phyloP scores from a whole-genome alignment of 306 rosid genomes.

The Casuarina cunninghamiana region DNA sequence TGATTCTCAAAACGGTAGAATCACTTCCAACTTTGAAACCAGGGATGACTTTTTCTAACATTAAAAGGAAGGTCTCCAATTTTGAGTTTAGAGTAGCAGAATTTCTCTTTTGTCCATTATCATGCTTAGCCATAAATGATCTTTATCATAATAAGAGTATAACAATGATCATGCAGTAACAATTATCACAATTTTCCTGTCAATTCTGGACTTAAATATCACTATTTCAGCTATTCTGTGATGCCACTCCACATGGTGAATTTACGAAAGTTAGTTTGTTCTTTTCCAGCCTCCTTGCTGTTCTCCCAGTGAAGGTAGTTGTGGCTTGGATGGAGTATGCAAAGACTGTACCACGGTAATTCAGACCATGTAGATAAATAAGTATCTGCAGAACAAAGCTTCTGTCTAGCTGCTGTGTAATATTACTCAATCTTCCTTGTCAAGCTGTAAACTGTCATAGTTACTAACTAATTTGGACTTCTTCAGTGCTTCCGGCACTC shows the following conservation, averaged over 20 bases:
- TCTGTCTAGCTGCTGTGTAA: constrained; percentile 12
- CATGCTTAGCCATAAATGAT: neutral
- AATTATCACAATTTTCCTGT: neutral
- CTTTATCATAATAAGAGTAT: neutral
- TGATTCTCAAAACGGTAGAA: neutral
- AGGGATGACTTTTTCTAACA: neutral
- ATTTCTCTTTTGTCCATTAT: neutral
- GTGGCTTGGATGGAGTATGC: constrained; percentile 72
- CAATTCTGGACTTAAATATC: neutral
- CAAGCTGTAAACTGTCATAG: constrained; percentile 6
- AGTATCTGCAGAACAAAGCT: constrained; percentile 13
- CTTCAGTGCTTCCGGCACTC: constrained; percentile 89
- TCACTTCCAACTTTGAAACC: neutral
- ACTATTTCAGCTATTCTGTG: constrained; percentile 6
- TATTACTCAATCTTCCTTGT: neutral
- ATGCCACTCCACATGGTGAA: constrained; percentile 23
- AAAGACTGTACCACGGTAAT: constrained; percentile 96
- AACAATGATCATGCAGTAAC: neutral
- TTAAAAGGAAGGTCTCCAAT: neutral
- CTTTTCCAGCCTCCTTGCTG: constrained; percentile 89
- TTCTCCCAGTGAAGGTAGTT: constrained; percentile 56
- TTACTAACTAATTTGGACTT: constrained; percentile 25
- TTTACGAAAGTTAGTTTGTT: constrained; percentile 25
- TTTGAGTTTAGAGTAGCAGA: neutral
- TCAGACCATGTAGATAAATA: constrained; percentile 12